Percentiles rank a stretch among this genome's conserved stretches.
phyloP scores from a whole-genome alignment of 164 flowering plant species.

The Vitis rotundifolia region DNA sequence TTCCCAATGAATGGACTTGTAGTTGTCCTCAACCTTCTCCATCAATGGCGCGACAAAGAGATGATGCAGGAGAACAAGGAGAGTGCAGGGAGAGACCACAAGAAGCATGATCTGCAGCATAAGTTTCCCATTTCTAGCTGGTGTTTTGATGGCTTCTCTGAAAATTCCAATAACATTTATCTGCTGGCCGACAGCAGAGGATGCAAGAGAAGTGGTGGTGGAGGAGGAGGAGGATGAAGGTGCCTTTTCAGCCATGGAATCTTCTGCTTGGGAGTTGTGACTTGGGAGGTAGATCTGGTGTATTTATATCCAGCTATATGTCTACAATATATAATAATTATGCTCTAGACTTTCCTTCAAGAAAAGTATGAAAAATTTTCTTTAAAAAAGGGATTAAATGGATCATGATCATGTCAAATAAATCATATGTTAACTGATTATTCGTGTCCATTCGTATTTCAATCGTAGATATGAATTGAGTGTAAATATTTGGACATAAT shows the following conservation, averaged over 20 bases:
- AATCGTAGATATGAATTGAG: too few relatives aligned
- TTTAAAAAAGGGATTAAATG: too few relatives aligned
- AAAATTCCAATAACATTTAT: neutral
- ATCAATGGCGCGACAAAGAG: conserved; percentile 4
- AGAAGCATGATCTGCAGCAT: conserved; percentile 9
- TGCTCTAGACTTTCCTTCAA: too few relatives aligned
- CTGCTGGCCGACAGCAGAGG: neutral
- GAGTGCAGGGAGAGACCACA: conserved; percentile 1
- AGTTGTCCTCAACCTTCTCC: conserved; percentile 1
- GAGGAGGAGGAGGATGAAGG: neutral
- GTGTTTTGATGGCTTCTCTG: conserved; percentile 8
- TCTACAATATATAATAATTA: too few relatives aligned
- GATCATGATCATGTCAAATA: too few relatives aligned
- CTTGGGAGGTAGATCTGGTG: neutral
- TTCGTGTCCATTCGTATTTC: too few relatives aligned
- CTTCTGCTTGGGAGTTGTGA: neutral
- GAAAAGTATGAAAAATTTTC: too few relatives aligned
- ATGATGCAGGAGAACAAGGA: conserved; percentile 9
- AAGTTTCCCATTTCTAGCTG: conserved; percentile 11
- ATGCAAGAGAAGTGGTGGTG: neutral
- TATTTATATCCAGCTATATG: too few relatives aligned
- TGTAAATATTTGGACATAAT: too few relatives aligned
- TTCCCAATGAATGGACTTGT: neutral
- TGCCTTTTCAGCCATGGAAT: neutral
- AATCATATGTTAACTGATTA: too few relatives aligned